Evolutionary conservation across 345 rosid species (phyloP).

Genomic region (Murraya paniculata): DNA sequence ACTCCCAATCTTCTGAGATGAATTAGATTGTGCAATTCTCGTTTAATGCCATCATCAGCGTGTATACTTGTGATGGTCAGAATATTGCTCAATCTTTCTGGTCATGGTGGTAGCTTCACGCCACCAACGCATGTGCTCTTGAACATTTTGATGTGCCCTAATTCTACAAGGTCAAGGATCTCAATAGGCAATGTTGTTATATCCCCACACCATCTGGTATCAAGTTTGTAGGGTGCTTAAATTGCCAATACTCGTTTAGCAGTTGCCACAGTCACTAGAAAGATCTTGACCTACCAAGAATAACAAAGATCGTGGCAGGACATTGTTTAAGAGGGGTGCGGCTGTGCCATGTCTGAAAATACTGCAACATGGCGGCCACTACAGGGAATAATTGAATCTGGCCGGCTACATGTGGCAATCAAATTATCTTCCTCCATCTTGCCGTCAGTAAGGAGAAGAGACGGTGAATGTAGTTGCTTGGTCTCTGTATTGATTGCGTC

Average conservation of each 20-base stretch:
- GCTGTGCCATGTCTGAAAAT: constrained; percentile 19
- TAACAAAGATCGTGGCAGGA: constrained; percentile 27
- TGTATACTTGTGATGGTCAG: constrained; percentile 37
- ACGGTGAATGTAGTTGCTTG: constrained; percentile 20
- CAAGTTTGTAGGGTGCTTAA: constrained; percentile 29
- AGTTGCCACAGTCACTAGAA: constrained; percentile 16
- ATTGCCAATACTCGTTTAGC: too few species aligned
- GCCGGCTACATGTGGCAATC: background rate
- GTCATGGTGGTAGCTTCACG: constrained; percentile 29
- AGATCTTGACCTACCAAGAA: constrained; percentile 27
- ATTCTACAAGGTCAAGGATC: constrained; percentile 22
- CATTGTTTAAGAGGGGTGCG: constrained; percentile 15
- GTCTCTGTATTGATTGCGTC: background rate
- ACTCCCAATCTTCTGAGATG: constrained; percentile 36
- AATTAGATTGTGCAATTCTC: constrained; percentile 26
- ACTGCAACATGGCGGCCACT: constrained; percentile 15
- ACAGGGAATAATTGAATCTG: constrained; percentile 17
- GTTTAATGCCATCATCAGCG: constrained; percentile 26
- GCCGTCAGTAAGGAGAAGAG: constrained; percentile 10
- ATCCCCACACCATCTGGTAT: constrained; percentile 34
- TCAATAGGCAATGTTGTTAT: constrained; percentile 15
- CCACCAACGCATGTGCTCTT: constrained; percentile 22
- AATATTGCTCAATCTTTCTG: constrained; percentile 26
- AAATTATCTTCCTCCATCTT: constrained; percentile 11
- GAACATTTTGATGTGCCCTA: constrained; percentile 36